Evolutionary conservation across 2,329 filamentous ascomycete genomes (phyloP).

Genomic region (Nothopassalora personata): DNA sequence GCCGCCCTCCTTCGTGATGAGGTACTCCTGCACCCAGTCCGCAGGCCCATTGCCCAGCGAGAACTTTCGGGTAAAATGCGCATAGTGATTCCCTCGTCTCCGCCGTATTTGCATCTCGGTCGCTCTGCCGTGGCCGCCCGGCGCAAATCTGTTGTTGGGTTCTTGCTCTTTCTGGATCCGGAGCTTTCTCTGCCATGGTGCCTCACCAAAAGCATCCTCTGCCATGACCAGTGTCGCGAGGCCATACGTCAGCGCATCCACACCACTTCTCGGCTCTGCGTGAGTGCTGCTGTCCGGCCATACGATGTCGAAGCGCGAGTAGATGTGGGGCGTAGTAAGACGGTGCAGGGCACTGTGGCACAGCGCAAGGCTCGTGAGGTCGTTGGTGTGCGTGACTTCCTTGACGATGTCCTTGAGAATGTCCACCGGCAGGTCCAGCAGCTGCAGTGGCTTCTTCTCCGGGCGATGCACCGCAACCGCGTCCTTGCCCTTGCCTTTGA

Average conservation of each 20-base stretch:
- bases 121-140: constrained; percentile 20
- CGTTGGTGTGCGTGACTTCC: constrained; percentile 76
- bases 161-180: constrained; percentile 17
- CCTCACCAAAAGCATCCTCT: constrained; percentile 54
- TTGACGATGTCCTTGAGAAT: constrained; percentile 73
- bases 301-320: constrained; percentile 80
- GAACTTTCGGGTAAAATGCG: constrained; percentile 74
- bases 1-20: constrained; percentile 74
- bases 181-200: constrained; percentile 38
- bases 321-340: constrained; percentile 71
- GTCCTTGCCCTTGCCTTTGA: constrained; percentile 47
- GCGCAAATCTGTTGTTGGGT: constrained; percentile 21
- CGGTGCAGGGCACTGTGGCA: constrained; percentile 73
- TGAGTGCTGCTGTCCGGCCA: constrained; percentile 70
- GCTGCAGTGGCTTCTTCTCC: constrained; percentile 53
- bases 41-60: constrained; percentile 75
- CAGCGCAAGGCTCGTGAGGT: constrained; percentile 70
- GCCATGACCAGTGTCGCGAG: constrained; percentile 74
- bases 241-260: constrained; percentile 78
- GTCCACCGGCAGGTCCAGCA: constrained; percentile 73
- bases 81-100: constrained; percentile 67
- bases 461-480: constrained; percentile 31
- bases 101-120: constrained; percentile 32
- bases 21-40: constrained; percentile 75
- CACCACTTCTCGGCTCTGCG: constrained; percentile 62